These are phyloP conservation scores for Poa annua DNA, from an alignment of 176 grass and related monocot species.

Conservation along the genomic window DNA sequence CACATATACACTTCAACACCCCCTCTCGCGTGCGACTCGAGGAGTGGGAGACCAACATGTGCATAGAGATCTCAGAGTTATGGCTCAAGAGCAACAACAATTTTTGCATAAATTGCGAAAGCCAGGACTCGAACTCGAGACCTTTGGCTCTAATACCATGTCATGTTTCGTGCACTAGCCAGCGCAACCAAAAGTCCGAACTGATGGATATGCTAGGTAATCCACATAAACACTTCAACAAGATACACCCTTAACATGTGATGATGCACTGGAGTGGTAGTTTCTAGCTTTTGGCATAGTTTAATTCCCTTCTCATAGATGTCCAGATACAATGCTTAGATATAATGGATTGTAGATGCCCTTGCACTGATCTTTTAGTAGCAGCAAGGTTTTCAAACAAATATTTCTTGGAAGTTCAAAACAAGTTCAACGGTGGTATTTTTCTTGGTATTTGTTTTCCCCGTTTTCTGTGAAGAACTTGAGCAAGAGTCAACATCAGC, in stretches of 20 bases:
- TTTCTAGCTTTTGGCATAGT: neutral
- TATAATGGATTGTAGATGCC: constrained; percentile 20
- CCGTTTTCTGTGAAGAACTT: neutral
- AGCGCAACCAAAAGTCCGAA: too few relatives aligned
- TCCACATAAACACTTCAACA: too few relatives aligned
- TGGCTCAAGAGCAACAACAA: too few relatives aligned
- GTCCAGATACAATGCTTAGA: constrained; percentile 7
- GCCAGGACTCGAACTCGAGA: too few relatives aligned
- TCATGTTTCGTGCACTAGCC: too few relatives aligned
- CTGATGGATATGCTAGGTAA: too few relatives aligned
- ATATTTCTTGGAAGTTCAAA: constrained; percentile 30
- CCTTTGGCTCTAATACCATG: too few relatives aligned
- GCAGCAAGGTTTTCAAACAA: constrained; percentile 16
- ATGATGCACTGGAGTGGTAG: neutral
- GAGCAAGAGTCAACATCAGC: constrained; percentile 5
- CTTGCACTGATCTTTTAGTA: constrained; percentile 15
- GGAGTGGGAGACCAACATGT: too few relatives aligned
- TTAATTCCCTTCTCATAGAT: constrained; percentile 7
- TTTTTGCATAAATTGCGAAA: too few relatives aligned
- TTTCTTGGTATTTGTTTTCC: neutral
- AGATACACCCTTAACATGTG: neutral
- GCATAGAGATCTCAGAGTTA: too few relatives aligned
- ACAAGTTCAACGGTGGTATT: constrained; percentile 1
- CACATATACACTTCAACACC: too few relatives aligned
- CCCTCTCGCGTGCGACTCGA: too few relatives aligned